phyloP scores from a whole-genome alignment of 495 filamentous ascomycete genomes.

The Geoglossum glabrum region DNA sequence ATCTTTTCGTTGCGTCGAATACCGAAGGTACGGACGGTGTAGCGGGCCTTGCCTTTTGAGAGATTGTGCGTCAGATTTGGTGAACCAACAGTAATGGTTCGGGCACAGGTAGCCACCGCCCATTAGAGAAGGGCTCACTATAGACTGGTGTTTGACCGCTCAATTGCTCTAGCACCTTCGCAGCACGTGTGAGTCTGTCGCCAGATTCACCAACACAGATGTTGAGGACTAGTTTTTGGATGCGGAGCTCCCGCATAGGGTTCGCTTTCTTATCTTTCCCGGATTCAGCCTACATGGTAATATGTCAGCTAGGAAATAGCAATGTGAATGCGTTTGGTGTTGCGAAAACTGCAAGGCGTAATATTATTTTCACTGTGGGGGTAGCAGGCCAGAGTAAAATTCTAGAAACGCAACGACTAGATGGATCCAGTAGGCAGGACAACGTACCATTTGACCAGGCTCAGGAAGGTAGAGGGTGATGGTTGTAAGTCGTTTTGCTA shows the following conservation, averaged over 20 bases:
- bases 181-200: conserved; percentile 98
- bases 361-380: no score
- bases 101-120: not conserved
- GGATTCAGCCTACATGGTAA: conserved; percentile 1
- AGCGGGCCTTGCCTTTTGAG: conserved; percentile 80
- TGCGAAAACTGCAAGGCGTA: not conserved
- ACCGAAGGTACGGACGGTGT: conserved; percentile 99
- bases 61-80: not conserved
- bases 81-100: not conserved
- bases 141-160: conserved; percentile 99
- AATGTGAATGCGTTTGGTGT: not conserved
- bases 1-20: conserved; percentile 99
- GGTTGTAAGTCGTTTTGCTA: not conserved
- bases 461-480: not conserved
- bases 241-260: conserved; percentile 98
- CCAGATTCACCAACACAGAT: conserved; percentile 99
- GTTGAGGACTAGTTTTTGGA: conserved; percentile 99
- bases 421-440: not conserved
- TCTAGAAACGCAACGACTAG: not conserved
- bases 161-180: conserved; percentile 99
- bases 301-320: not conserved
- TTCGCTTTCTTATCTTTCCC: conserved; percentile 63
- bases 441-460: not conserved
- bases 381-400: not conserved
- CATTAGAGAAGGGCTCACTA: conserved; percentile 36